These are phyloP conservation scores for Plasmodium relictum DNA, from an alignment of 169 alveolate species.

Conservation along the genomic window DNA sequence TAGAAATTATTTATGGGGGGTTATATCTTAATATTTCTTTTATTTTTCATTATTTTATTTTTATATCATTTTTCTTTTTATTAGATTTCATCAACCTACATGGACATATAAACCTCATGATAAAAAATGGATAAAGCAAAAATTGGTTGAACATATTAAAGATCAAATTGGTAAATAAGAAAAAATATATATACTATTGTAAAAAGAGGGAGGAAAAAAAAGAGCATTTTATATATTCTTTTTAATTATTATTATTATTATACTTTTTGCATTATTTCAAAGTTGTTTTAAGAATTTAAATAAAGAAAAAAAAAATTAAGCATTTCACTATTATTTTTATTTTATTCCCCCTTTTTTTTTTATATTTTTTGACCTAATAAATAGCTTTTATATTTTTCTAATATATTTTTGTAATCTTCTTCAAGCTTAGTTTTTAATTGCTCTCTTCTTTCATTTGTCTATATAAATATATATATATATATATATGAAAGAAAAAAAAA, in stretches of 20 bases:
- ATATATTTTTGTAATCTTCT: constrained; percentile 65
- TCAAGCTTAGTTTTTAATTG: constrained; percentile 64
- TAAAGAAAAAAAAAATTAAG: constrained; percentile 4
- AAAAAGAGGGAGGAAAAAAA: not conserved
- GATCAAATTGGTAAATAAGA: constrained; percentile 67
- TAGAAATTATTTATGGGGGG: not conserved
- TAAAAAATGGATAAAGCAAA: constrained; percentile 75
- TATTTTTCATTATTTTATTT: not conserved
- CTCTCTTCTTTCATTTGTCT: constrained; percentile 75
- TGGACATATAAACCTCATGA: constrained; percentile 74
- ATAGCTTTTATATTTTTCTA: constrained; percentile 67
- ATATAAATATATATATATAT: not conserved
- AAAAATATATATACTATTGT: constrained; percentile 6
- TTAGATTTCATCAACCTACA: constrained; percentile 60
- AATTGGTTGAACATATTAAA: constrained; percentile 76
- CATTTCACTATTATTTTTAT: not conserved
- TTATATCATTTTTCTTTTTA: constrained; percentile 2
- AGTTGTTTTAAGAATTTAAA: not conserved
- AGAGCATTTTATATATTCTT: not conserved
- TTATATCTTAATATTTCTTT: not conserved
- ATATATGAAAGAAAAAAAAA: constrained; percentile 8
- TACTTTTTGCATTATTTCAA: not conserved
- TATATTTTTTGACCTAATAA: constrained; percentile 65
- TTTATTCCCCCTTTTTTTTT: constrained; percentile 3
- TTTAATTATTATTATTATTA: constrained; percentile 13